Percentiles rank a stretch among this genome's conserved stretches.
Conservation (phyloP, 495 filamentous ascomycete genomes). For the Penicillium soppii region DNA sequence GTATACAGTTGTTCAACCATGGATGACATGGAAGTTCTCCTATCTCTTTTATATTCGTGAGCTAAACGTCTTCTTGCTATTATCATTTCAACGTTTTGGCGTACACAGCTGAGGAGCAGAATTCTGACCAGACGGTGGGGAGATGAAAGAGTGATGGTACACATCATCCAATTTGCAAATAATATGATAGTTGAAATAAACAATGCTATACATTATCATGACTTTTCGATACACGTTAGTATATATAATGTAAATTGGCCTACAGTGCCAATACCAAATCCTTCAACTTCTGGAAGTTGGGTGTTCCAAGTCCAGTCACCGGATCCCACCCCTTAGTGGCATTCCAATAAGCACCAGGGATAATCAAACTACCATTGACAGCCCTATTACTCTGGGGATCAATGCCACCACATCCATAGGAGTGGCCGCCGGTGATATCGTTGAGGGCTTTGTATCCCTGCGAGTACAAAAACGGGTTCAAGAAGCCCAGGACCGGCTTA, state of each 20-base stretch:
- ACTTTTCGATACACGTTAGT: too few species aligned
- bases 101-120: too few species aligned
- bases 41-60: not conserved
- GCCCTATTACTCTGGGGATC: slow-evolving; percentile 24
- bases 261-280: slow-evolving; percentile 27
- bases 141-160: too few species aligned
- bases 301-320: slow-evolving; percentile 47
- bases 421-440: slow-evolving; percentile 30
- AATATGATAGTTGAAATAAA: too few species aligned
- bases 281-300: slow-evolving; percentile 39
- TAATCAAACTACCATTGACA: slow-evolving; percentile 25
- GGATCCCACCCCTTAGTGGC: slow-evolving; percentile 48
- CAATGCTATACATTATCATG: too few species aligned
- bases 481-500: slow-evolving; percentile 49
- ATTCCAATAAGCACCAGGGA: slow-evolving; percentile 35
- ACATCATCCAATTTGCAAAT: too few species aligned
- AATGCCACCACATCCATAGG: slow-evolving; percentile 29
- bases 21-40: not conserved
- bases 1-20: too few species aligned
- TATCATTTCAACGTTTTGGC: not conserved
- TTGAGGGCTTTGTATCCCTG: slow-evolving; percentile 26
- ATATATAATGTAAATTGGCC: too few species aligned
- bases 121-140: too few species aligned
- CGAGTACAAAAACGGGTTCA: slow-evolving; percentile 53
- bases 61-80: not conserved